Percentiles rank a stretch among this genome's conserved stretches.
Evolutionary conservation across 495 filamentous ascomycete species (phyloP).

Genomic region (Paragyromitra xinjiangensis): DNA sequence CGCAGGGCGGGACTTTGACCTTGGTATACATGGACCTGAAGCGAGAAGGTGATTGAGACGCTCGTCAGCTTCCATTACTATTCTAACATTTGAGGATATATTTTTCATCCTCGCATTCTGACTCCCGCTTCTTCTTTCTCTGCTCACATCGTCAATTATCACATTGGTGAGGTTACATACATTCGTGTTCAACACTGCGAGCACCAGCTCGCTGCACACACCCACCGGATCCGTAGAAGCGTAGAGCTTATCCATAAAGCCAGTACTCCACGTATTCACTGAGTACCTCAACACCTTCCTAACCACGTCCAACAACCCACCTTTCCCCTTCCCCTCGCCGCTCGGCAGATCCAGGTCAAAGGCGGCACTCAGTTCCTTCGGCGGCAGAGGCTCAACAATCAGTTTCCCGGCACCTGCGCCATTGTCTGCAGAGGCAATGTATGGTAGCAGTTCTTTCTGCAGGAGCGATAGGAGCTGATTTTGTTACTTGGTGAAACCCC

Average conservation of each 20-base stretch:
- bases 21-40: conserved; percentile 57
- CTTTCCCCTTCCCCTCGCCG: conserved; percentile 70
- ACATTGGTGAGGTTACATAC: conserved; percentile 58
- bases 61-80: conserved; percentile 30
- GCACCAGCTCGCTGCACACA: conserved; percentile 80
- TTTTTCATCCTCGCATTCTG: too few relatives aligned
- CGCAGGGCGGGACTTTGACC: conserved; percentile 39
- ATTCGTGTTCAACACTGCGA: conserved; percentile 87
- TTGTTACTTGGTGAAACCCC: conserved; percentile 23
- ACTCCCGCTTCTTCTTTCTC: background rate
- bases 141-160: conserved; percentile 4
- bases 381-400: conserved; percentile 74
- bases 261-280: conserved; percentile 97
- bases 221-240: conserved; percentile 85
- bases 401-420: conserved; percentile 41
- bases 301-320: conserved; percentile 73
- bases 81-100: background rate
- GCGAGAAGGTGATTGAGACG: background rate
- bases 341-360: conserved; percentile 73
- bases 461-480: conserved; percentile 54
- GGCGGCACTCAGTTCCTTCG: conserved; percentile 71
- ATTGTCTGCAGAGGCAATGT: conserved; percentile 55
- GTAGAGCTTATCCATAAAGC: conserved; percentile 93
- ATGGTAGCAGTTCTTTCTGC: conserved; percentile 52
- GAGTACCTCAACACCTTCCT: conserved; percentile 76